phyloP scores from a whole-genome alignment of 208 protist genomes.

The Acanthamoeba lenticulata region DNA sequence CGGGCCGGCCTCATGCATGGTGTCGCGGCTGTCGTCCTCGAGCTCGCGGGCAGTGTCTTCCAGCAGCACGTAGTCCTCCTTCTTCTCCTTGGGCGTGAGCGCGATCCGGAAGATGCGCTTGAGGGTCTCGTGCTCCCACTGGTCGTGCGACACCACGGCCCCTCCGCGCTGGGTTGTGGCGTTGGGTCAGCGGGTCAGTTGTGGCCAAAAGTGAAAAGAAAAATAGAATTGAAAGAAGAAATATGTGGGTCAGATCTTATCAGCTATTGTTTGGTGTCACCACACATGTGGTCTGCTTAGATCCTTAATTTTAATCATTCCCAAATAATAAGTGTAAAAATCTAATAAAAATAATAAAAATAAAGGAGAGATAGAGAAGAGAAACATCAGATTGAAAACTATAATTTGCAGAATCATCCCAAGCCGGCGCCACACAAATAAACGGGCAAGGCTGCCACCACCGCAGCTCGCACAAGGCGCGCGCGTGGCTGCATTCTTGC shows the following conservation, averaged over 20 bases:
- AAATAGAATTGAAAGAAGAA: background rate
- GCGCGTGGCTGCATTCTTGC: no score
- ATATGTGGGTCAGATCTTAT: constrained; percentile 50
- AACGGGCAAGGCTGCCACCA: no score
- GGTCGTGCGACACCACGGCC: background rate
- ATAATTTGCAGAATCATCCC: constrained; percentile 18
- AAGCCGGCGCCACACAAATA: background rate
- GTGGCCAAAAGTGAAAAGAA: background rate
- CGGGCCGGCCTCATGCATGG: constrained; percentile 14
- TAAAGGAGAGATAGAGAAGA: constrained; percentile 7
- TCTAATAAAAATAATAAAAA: background rate
- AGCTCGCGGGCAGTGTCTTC: background rate
- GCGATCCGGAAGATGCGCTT: constrained; percentile 56
- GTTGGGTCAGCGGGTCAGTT: background rate
- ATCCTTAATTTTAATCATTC: background rate
- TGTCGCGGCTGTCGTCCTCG: constrained; percentile 14
- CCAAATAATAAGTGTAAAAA: background rate
- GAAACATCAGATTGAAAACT: constrained; percentile 64
- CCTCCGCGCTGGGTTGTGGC: no score
- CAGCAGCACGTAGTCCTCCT: constrained; percentile 45
- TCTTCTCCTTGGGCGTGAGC: constrained; percentile 18
- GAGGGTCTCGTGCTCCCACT: constrained; percentile 55
- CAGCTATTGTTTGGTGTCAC: constrained; percentile 21
- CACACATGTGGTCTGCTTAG: background rate
- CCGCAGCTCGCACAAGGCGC: no score